phyloP scores from a whole-genome alignment of 1,284 basidiomycete genomes.

The Apiotrichum montevideense region DNA sequence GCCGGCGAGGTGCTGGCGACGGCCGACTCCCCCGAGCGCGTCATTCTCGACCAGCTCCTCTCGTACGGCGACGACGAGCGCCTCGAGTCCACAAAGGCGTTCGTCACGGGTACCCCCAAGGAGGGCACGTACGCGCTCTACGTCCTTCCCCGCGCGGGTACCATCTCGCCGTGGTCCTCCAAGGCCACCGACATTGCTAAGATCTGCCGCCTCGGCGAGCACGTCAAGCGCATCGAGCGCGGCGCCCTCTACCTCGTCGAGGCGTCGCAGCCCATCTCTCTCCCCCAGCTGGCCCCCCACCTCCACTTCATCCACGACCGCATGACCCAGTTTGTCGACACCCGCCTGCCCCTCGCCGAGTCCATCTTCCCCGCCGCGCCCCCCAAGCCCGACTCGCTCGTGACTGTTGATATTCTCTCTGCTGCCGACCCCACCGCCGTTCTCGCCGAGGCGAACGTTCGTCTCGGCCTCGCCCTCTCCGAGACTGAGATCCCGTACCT shows the following conservation, averaged over 20 bases:
- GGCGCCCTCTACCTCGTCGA: constrained; percentile 68
- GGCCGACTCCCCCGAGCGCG: constrained; percentile 50
- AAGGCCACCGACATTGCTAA: constrained; percentile 94
- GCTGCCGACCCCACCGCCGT: constrained; percentile 53
- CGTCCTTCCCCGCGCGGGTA: constrained; percentile 70
- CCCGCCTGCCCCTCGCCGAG: constrained; percentile 56
- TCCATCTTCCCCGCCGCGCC: constrained; percentile 61
- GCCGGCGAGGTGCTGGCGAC: constrained; percentile 54
- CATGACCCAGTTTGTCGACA: constrained; percentile 81
- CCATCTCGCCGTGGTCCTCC: constrained; percentile 91
- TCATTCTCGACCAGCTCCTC: constrained; percentile 68
- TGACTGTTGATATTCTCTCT: constrained; percentile 57
- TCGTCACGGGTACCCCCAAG: constrained; percentile 21
- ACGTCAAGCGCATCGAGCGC: constrained; percentile 76
- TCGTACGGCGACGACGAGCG: constrained; percentile 72
- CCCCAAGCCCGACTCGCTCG: constrained; percentile 61
- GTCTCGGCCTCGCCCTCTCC: constrained; percentile 85
- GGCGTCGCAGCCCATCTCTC: constrained; percentile 46
- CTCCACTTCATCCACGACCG: constrained; percentile 78
- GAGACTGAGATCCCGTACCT: constrained; percentile 89
- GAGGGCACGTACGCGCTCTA: constrained; percentile 55
- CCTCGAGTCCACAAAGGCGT: constrained; percentile 34
- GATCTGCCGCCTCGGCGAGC: constrained; percentile 68
- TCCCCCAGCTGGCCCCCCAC: constrained; percentile 50
- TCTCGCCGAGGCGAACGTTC: constrained; percentile 71